Percentiles rank a stretch among this genome's conserved stretches.
These are phyloP conservation scores for Puccinia horiana DNA, from an alignment of 1,284 basidiomycete genomes.

Conservation along the genomic window DNA sequence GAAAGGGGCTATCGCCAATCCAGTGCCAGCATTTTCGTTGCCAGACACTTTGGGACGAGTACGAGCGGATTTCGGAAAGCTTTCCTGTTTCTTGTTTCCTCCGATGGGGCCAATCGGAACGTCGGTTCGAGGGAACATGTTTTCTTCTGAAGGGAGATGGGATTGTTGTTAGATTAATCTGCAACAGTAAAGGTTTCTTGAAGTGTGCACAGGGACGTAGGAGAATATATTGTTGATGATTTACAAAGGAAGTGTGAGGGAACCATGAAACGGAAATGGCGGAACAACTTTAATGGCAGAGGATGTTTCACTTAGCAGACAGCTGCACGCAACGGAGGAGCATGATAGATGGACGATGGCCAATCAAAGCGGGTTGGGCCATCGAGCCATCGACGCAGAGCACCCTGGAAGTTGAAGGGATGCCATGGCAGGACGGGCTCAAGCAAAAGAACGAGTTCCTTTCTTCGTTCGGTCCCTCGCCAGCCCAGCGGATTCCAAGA, in stretches of 20 bases:
- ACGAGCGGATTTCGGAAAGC: constrained; percentile 2
- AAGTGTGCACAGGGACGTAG: not conserved
- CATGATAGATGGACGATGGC: not conserved
- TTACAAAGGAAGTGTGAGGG: not conserved
- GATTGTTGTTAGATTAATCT: not conserved
- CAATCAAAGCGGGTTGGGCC: not conserved
- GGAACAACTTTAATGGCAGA: not conserved
- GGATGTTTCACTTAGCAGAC: not conserved
- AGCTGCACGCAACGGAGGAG: not conserved
- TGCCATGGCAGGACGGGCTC: constrained; percentile 7
- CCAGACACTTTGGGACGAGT: constrained; percentile 1
- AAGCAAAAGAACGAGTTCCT: not conserved
- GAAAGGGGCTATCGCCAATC: not conserved
- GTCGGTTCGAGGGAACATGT: not conserved
- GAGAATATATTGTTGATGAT: too few species aligned
- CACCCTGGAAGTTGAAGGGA: not conserved
- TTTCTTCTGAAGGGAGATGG: not conserved
- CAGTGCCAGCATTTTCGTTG: constrained; percentile 6
- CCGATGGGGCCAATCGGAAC: not conserved
- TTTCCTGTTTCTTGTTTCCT: not conserved
- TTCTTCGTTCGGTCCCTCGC: not conserved
- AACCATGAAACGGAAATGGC: too few species aligned
- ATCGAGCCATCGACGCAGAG: not conserved
- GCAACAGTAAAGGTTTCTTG: not conserved
- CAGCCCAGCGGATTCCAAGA: not conserved